Evolutionary conservation across 2,329 filamentous ascomycete species (phyloP).

Genomic region (Calonectria pauciramosa): DNA sequence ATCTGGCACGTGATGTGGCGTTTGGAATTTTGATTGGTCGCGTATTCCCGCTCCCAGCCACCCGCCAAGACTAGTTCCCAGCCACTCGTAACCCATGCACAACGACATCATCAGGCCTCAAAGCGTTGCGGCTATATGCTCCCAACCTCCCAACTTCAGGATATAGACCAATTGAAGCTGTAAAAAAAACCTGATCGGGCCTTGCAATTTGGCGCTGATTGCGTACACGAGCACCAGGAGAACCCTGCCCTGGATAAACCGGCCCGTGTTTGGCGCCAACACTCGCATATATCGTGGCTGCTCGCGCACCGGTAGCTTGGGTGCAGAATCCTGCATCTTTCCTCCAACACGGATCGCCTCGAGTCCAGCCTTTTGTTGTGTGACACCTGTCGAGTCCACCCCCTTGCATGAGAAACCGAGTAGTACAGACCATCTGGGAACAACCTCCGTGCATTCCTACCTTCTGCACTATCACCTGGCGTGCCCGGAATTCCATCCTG

Average conservation of each 20-base stretch:
- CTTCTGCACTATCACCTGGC: background rate
- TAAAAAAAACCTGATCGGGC: background rate
- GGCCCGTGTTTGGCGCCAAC: background rate
- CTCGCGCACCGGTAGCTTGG: background rate
- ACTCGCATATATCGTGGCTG: slow-evolving; percentile 23
- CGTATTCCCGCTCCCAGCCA: slow-evolving; percentile 12
- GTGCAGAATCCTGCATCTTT: slow-evolving; percentile 18
- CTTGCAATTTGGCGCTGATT: background rate
- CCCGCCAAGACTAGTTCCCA: slow-evolving; percentile 11
- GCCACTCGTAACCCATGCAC: slow-evolving; percentile 17
- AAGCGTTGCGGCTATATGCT: slow-evolving; percentile 1
- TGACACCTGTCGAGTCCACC: slow-evolving; percentile 9
- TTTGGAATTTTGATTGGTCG: background rate
- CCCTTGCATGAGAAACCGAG: background rate
- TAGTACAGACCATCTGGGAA: background rate
- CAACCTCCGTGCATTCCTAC: background rate
- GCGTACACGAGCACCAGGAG: background rate
- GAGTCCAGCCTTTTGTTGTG: slow-evolving; percentile 7
- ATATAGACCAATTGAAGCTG: slow-evolving; percentile 26
- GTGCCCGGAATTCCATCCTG: background rate
- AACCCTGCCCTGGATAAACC: slow-evolving; percentile 8
- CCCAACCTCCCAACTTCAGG: slow-evolving; percentile 24
- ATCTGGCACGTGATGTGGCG: background rate
- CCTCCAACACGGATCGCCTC: slow-evolving; percentile 2
- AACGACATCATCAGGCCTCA: slow-evolving; percentile 27